A percentile compares a stretch with the other conserved stretches of the same genome.
Conservation (phyloP, 192 early-diverging fungal species). For the Rhizoclosmatium globosum region DNA sequence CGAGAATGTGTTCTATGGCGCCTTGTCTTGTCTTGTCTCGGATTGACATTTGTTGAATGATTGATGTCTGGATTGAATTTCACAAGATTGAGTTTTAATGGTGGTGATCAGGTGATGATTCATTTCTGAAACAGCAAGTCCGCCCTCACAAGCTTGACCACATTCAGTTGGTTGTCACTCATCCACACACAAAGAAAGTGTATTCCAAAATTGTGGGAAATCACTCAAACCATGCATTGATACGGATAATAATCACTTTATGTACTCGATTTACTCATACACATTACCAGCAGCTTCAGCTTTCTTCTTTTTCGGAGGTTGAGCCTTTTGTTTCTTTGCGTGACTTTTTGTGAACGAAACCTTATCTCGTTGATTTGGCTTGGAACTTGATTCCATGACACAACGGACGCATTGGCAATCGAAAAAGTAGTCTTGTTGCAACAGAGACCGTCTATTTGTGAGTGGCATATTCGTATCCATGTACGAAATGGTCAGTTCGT, state of each 20-base stretch:
- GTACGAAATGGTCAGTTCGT: slow-evolving; percentile 72
- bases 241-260: too few species aligned
- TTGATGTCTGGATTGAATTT: too few species aligned
- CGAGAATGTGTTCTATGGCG: neutral
- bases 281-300: neutral
- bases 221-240: too few species aligned
- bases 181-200: too few species aligned
- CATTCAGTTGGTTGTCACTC: too few species aligned
- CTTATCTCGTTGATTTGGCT: slow-evolving; percentile 5
- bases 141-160: too few species aligned
- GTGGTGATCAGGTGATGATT: too few species aligned
- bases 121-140: too few species aligned
- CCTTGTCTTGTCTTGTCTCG: slow-evolving; percentile 9
- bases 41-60: neutral
- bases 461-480: slow-evolving; percentile 70
- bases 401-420: slow-evolving; percentile 68
- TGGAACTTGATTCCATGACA: slow-evolving; percentile 27
- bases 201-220: too few species aligned
- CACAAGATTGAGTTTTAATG: too few species aligned
- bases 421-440: slow-evolving; percentile 72
- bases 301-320: neutral
- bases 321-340: neutral
- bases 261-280: neutral
- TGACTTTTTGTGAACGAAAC: slow-evolving; percentile 5
- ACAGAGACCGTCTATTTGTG: slow-evolving; percentile 57